Conservation (phyloP, 176 grass and related monocot species). For the Leersia perrieri region DNA sequence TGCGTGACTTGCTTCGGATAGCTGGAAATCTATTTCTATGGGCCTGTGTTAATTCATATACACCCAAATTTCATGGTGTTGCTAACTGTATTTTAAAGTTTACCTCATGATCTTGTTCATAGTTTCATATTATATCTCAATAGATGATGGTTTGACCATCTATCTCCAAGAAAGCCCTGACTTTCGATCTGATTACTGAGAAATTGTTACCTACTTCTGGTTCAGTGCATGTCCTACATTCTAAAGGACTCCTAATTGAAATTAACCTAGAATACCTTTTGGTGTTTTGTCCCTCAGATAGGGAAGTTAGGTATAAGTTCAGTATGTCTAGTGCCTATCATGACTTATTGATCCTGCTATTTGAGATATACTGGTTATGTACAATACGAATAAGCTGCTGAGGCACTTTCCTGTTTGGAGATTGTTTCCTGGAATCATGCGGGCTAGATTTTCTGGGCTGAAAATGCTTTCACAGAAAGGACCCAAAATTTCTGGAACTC, state of each 20-base stretch:
- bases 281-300: background rate
- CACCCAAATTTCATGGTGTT: background rate
- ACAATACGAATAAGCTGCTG: background rate
- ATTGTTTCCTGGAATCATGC: background rate
- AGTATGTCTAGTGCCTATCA: background rate
- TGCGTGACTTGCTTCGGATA: background rate
- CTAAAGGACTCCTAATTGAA: background rate
- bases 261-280: background rate
- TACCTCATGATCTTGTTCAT: background rate
- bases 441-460: background rate
- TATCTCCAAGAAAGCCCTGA: background rate
- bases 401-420: background rate
- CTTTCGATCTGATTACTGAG: background rate
- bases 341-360: background rate
- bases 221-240: background rate
- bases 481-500: background rate
- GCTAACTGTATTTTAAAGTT: background rate
- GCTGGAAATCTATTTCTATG: background rate
- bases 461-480: background rate
- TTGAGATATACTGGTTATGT: slow-evolving; percentile 1
- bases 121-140: no score
- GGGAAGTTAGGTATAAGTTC: background rate
- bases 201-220: slow-evolving; percentile 15
- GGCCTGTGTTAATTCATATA: background rate
- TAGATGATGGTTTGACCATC: background rate